Evolutionary conservation across 2,329 filamentous ascomycete genomes (phyloP), one percentile per base, ranked within the genome.

Genomic region (Penicillium freii): DNA sequence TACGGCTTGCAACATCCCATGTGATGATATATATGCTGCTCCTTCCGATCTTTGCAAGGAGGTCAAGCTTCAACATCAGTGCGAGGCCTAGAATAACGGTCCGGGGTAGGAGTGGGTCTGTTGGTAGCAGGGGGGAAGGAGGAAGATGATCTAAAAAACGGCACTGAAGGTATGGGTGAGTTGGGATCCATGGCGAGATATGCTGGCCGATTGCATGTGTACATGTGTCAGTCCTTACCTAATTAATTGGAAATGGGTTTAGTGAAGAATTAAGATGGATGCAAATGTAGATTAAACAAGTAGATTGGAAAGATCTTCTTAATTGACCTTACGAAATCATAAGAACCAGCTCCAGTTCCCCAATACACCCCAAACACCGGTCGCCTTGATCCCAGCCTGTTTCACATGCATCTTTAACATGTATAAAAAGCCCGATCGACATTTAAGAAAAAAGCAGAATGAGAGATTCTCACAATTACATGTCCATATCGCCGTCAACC

Each of bases 401-500:
- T 65, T 50, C 56, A 58, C 51, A 69, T 64, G 66, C 65, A 67
- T 56, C 53, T 59, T 44, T 33, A 60, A 62, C 58, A 54, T 55
- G 56, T 25, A 58, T 2, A 52, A 58, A 55, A 56, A 64, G 54
- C 42, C 50, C 53, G 43, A 47, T 58, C 53, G 51, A 57, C 40
- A 45, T 45, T 17, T 3, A 39, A 54, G 45, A 56, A 51, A 54
- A 25, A 56, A 54, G 33, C 40, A 38, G 25, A 50, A 31, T 33
- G 49, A 43, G 39, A 39, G 29, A 48, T 36, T 5, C 36, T 34
- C 40, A 36, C 25, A 50, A 61, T 69, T 68, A 76, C 58, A 72
- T 65, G 57, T 81, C 80, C 77, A 83, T 81, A 57, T 82, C 80
- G 50, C 82, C 84, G 59, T 84, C 79, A 19, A 81, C 79, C 33